These are phyloP conservation scores for Thozetella sp. DNA, from an alignment of 495 filamentous ascomycete species.

Conservation along the genomic window DNA sequence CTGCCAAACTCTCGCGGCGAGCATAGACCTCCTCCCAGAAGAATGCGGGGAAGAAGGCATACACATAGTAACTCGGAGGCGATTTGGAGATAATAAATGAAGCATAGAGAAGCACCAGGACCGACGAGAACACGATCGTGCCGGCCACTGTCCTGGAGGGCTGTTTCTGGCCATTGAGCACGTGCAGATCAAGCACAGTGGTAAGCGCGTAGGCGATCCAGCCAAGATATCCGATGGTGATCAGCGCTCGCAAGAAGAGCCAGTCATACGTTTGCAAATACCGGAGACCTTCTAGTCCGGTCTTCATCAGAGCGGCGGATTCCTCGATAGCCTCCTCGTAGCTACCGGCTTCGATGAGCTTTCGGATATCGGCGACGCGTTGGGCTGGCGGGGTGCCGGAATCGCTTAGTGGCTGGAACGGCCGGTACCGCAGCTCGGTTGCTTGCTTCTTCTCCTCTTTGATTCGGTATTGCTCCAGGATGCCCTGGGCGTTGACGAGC, in stretches of 20 bases:
- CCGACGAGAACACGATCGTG: constrained; percentile 69
- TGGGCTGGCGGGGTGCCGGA: constrained; percentile 63
- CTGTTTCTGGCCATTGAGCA: constrained; percentile 72
- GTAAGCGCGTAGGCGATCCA: constrained; percentile 97
- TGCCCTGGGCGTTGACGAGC: constrained; percentile 82
- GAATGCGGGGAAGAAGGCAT: constrained; percentile 85
- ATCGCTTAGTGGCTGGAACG: constrained; percentile 64
- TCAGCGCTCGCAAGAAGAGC: constrained; percentile 93
- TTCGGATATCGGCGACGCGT: constrained; percentile 67
- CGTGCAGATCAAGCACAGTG: constrained; percentile 87
- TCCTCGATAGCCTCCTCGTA: constrained; percentile 76
- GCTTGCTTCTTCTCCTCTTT: constrained; percentile 87
- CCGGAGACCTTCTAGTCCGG: constrained; percentile 80
- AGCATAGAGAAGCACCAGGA: constrained; percentile 75
- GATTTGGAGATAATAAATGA: constrained; percentile 79
- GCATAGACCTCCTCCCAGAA: constrained; percentile 98
- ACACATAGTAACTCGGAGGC: constrained; percentile 86
- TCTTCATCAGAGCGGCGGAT: constrained; percentile 72
- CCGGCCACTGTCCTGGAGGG: constrained; percentile 65
- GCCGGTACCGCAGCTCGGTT: constrained; percentile 74
- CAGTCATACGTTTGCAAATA: constrained; percentile 96
- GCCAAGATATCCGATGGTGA: constrained; percentile 91
- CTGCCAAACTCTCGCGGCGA: constrained; percentile 65
- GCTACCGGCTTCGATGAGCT: constrained; percentile 64
- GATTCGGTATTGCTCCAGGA: constrained; percentile 95